Percentiles rank a stretch among this genome's conserved stretches.
These are phyloP conservation scores for Quercus phellos DNA, from an alignment of 331 rosid species.

Conservation along the genomic window DNA sequence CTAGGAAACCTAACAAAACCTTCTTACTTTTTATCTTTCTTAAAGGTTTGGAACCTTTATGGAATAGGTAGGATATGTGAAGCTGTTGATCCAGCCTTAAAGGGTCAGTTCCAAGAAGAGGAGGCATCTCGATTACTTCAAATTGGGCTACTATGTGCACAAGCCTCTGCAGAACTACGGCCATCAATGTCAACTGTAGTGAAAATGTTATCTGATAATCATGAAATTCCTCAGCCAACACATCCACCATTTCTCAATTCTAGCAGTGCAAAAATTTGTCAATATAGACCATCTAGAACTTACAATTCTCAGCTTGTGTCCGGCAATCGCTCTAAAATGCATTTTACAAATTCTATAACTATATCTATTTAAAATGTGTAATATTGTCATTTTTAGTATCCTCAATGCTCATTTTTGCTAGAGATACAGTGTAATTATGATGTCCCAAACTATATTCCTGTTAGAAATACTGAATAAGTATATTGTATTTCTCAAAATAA, in stretches of 20 bases:
- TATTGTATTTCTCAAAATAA: no score
- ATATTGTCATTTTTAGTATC: no score
- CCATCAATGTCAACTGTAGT: constrained; percentile 67
- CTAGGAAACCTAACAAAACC: no score
- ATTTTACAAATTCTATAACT: no score
- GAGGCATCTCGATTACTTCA: constrained; percentile 52
- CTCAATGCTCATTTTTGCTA: no score
- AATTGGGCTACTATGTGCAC: constrained; percentile 67
- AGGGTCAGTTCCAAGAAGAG: constrained; percentile 29
- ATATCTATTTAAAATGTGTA: no score
- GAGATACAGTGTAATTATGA: no score
- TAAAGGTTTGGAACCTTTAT: constrained; percentile 36
- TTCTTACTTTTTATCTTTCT: no score
- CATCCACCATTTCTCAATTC: constrained; percentile 60
- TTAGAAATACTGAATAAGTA: no score
- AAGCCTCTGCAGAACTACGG: constrained; percentile 63
- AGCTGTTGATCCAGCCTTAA: constrained; percentile 42
- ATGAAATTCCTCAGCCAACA: constrained; percentile 55
- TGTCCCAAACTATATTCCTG: no score
- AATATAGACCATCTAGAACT: constrained; percentile 1
- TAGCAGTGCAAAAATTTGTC: constrained; percentile 22
- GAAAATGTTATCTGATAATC: constrained; percentile 37
- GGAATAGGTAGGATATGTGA: constrained; percentile 40
- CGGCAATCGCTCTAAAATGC: not conserved
- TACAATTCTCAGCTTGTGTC: constrained; percentile 23